Conservation (phyloP, 179 eudicot species). For the Spinacia oleracea region DNA sequence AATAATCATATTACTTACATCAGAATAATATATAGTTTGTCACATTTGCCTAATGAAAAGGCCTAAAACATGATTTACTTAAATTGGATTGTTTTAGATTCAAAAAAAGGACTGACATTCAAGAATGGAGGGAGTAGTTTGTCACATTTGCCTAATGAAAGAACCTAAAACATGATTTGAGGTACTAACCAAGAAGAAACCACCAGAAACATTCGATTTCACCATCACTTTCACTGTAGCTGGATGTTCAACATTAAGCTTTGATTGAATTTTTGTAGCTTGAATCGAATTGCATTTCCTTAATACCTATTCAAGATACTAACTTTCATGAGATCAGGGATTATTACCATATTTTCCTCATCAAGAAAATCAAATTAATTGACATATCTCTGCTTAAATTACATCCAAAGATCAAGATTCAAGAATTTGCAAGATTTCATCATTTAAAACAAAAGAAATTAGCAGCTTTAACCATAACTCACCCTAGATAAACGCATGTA, state of each 20-base stretch:
- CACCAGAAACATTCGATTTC: slow-evolving; percentile 42
- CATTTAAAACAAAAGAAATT: neutral
- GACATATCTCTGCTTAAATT: no score
- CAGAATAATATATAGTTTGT: neutral
- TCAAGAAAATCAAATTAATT: neutral
- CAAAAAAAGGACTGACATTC: no score
- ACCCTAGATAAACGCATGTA: slow-evolving; percentile 8
- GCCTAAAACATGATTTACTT: no score
- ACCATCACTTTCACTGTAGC: slow-evolving; percentile 37
- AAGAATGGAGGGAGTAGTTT: no score
- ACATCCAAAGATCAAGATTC: neutral
- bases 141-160: no score
- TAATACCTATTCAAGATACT: neutral
- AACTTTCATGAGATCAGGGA: neutral
- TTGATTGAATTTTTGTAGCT: neutral
- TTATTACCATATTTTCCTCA: neutral
- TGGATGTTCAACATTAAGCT: slow-evolving; percentile 36
- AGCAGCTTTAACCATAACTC: neutral
- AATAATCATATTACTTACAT: neutral
- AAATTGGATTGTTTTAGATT: no score
- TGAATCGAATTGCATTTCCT: neutral
- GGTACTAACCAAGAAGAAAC: slow-evolving; percentile 53
- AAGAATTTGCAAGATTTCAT: neutral
- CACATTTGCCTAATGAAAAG: neutral
- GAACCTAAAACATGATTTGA: no score